Evolutionary conservation across 2,329 filamentous ascomycete genomes (phyloP), one percentile per base, ranked within the genome.

Genomic region (Trichoderma aggressivum): DNA sequence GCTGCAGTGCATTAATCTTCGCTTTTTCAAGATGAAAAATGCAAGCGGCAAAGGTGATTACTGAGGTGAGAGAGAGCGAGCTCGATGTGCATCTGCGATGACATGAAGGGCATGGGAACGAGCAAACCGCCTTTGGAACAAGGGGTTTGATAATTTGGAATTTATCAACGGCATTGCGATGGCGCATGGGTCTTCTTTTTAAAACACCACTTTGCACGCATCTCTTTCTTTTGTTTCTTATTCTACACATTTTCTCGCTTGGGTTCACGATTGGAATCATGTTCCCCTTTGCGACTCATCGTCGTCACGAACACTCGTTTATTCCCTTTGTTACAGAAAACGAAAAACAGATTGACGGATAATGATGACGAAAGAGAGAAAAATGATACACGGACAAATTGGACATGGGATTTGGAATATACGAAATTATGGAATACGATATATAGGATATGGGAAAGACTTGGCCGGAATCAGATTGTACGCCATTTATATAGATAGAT

Each of bases 291-390:
- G 56, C 39, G 65, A 69, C 65, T 61, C 65, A 68, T 68, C 65
- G 65, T 68, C 65, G 32, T 68, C 65, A 68, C 65, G 65, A 26
- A 60, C 65, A 60, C 56, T 66, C 50, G 10, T 69, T 47, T n/a
- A 53, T 69, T 69, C 58, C 65, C 56, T 69, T 69, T 69, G 65
- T 69, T 32, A 28, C 32, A 26, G 7, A 21, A n/a, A 28, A 21
- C 26, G 14, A 12, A 16, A n/a, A 50, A n/a, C 24, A 53, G 21
- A 36, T 21, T 10, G 12, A 59, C 47, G 39, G 50, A 36, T 28
- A 21, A 68, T 18, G 24, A 21, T 28, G 32, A 53, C n/a, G 16
- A 21, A 61, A 47, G 34, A 26, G 34, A 16, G n/a, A 47, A 47
- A 63, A 50, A 30, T 11, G 28, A 62, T n/a, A 34, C n/a, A 58